A percentile compares a stretch with the other conserved stretches of the same genome.
Conservation (phyloP, 2,329 filamentous ascomycete genomes). For the Dryadomyces quercus-mongolicae region DNA sequence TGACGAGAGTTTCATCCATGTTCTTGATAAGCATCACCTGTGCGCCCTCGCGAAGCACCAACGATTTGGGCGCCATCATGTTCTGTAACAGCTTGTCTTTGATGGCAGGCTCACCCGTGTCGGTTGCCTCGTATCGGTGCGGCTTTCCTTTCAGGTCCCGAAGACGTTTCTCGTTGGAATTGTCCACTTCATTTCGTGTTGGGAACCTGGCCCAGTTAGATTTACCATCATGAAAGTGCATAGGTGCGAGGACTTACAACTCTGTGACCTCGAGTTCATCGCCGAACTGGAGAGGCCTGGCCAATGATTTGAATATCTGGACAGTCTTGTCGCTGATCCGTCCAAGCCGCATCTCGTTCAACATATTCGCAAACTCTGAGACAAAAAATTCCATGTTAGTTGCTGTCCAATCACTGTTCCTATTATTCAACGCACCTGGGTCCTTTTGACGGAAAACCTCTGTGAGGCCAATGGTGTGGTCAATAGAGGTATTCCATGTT, state of each 20-base stretch:
- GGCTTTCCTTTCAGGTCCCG: slow-evolving; percentile 54
- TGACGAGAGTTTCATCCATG: slow-evolving; percentile 85
- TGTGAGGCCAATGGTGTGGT: slow-evolving; percentile 89
- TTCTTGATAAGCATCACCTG: slow-evolving; percentile 99
- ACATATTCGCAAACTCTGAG: slow-evolving; percentile 75
- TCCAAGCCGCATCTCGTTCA: slow-evolving; percentile 95
- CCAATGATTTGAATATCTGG: slow-evolving; percentile 59
- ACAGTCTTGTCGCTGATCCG: slow-evolving; percentile 67
- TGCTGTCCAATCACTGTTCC: slow-evolving; percentile 5
- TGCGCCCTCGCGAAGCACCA: slow-evolving; percentile 79
- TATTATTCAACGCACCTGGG: slow-evolving; percentile 33
- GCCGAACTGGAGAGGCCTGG: slow-evolving; percentile 57
- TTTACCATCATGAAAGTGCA: slow-evolving; percentile 14
- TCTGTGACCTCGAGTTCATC: slow-evolving; percentile 78
- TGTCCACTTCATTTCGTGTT: slow-evolving; percentile 79
- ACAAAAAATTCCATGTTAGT: slow-evolving; percentile 11
- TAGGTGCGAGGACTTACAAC: slow-evolving; percentile 36
- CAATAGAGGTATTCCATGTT: slow-evolving; percentile 85
- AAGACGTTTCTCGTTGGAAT: slow-evolving; percentile 68
- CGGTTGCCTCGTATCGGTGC: slow-evolving; percentile 59
- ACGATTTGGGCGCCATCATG: slow-evolving; percentile 79
- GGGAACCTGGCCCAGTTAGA: slow-evolving; percentile 47
- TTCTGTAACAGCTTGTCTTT: slow-evolving; percentile 72
- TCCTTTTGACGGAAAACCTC: slow-evolving; percentile 96
- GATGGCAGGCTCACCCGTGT: slow-evolving; percentile 59